These are phyloP conservation scores for Jaltomata sinuosa DNA, from an alignment of 257 asterid species.

Conservation along the genomic window DNA sequence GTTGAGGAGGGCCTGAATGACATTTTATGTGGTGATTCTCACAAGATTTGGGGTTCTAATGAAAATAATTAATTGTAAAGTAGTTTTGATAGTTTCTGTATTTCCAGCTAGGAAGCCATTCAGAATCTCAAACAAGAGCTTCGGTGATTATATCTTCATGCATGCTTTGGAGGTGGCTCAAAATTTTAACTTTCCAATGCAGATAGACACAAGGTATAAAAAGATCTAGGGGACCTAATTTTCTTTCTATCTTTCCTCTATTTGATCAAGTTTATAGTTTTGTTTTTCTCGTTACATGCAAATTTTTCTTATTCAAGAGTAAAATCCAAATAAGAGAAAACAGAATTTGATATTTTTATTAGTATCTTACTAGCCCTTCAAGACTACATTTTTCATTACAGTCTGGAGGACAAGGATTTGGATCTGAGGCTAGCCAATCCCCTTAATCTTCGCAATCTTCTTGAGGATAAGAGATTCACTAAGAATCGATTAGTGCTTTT, in stretches of 20 bases:
- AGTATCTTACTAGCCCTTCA: too few species aligned
- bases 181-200: constrained; percentile 63
- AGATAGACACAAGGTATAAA: constrained; percentile 83
- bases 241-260: not conserved
- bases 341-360: too few species aligned
- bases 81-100: constrained; percentile 17
- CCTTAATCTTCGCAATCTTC: too few species aligned
- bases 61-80: not conserved
- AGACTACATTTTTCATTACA: too few species aligned
- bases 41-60: not conserved
- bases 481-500: constrained; percentile 43
- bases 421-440: too few species aligned
- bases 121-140: constrained; percentile 57
- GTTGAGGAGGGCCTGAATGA: constrained; percentile 67
- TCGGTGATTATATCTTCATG: constrained; percentile 59
- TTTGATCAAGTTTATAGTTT: not conserved
- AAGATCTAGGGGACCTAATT: not conserved
- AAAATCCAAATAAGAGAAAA: too few species aligned
- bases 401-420: too few species aligned
- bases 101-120: constrained; percentile 57
- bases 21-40: constrained; percentile 38
- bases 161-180: constrained; percentile 12
- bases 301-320: too few species aligned
- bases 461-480: too few species aligned
- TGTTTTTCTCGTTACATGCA: too few species aligned